Conservation (phyloP, 192 early-diverging fungal genomes). For the Podila clonocystis region DNA sequence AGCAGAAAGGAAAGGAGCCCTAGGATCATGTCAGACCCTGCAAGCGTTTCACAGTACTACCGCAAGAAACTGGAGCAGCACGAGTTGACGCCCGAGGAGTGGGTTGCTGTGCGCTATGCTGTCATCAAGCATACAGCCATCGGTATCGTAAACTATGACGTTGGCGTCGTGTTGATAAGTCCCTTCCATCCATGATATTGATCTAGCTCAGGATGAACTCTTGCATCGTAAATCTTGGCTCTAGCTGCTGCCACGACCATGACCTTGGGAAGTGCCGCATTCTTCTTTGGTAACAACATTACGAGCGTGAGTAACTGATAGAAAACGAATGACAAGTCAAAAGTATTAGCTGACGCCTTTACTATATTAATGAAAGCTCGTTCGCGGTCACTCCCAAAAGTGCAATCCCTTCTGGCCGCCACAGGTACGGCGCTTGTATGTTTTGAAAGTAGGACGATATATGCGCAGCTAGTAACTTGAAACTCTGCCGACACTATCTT, state of each 20-base stretch:
- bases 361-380: background rate
- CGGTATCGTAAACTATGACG: constrained; percentile 4
- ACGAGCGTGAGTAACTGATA: too few relatives aligned
- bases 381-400: background rate
- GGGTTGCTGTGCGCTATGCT: constrained; percentile 38
- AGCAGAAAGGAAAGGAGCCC: background rate
- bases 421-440: background rate
- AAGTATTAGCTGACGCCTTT: background rate
- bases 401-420: background rate
- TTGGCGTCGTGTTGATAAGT: background rate
- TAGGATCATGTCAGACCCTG: constrained; percentile 10
- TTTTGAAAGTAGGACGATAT: background rate
- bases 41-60: constrained; percentile 37
- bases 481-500: background rate
- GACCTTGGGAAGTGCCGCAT: constrained; percentile 25
- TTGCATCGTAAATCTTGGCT: background rate
- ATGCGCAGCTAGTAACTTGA: background rate
- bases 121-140: constrained; percentile 42
- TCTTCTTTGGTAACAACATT: constrained; percentile 28
- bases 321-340: background rate
- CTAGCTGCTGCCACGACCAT: constrained; percentile 40
- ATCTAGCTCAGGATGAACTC: background rate
- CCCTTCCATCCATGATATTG: background rate
- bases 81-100: constrained; percentile 42
- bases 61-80: constrained; percentile 45